Conservation (phyloP, 2,329 filamentous ascomycete species). For the Aspergillus puulaauensis region DNA sequence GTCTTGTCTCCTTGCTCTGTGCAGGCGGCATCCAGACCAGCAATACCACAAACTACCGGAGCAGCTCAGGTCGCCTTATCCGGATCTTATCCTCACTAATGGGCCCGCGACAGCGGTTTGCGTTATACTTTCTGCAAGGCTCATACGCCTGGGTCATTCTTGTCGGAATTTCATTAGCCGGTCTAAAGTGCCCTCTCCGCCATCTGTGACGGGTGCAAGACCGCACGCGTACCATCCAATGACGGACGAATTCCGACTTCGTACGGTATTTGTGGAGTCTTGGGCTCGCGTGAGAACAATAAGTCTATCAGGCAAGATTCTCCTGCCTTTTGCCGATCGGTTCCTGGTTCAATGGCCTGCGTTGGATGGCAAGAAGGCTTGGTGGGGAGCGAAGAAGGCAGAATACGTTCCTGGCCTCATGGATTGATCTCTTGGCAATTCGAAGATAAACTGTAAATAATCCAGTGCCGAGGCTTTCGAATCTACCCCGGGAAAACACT, state of each 20-base stretch:
- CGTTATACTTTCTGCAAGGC: constrained; percentile 58
- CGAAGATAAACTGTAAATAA: not conserved
- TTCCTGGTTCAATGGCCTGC: constrained; percentile 80
- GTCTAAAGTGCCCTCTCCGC: not conserved
- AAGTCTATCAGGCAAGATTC: constrained; percentile 79
- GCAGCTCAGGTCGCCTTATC: constrained; percentile 48
- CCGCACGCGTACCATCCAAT: constrained; percentile 15
- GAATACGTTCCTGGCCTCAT: constrained; percentile 42
- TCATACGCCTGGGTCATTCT: constrained; percentile 54
- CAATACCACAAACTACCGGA: constrained; percentile 15
- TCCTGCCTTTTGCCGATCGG: constrained; percentile 70
- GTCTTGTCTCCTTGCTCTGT: constrained; percentile 60
- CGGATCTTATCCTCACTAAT: constrained; percentile 79
- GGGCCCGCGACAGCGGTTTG: constrained; percentile 87
- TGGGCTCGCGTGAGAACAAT: constrained; percentile 82
- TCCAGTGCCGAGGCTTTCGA: not conserved
- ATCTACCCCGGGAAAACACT: not conserved
- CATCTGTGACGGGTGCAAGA: not conserved
- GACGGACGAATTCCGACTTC: constrained; percentile 56
- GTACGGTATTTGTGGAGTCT: constrained; percentile 84
- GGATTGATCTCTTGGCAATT: constrained; percentile 20
- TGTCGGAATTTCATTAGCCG: constrained; percentile 6
- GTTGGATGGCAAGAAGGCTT: constrained; percentile 51
- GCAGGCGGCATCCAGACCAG: constrained; percentile 37
- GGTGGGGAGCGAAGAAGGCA: constrained; percentile 38